Base-by-base conservation (phyloP, 108 stramenopile genomes). In the Cyclostephanos tholiformis region DNA sequence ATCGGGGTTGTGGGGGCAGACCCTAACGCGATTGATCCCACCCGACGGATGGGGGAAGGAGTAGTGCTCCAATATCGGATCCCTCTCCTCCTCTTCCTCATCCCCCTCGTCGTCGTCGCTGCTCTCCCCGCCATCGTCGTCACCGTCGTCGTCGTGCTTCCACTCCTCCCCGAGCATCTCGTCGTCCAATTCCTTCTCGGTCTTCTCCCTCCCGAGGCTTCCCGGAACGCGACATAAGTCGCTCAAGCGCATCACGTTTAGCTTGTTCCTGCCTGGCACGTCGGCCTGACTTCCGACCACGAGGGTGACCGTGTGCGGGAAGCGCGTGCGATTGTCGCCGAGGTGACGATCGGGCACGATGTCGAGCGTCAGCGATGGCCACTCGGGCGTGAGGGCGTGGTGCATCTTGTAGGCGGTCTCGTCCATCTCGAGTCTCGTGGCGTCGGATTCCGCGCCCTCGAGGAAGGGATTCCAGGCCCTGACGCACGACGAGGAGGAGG, bases 391-490 rank as follows among this genome's bases (percentile, higher is more conserved):
- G 32, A 99, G 67, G 20, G 92, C 86, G 64, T 99, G 99, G 76
- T 96, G 91, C 97, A 98, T 97, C 64, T 92, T 92, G 88, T 99
- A 99, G 8, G 99, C 99, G 5, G 87, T 81, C 41, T 90, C 93
- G 74, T 98, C 97, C 89, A 95, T 96, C 76, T 97, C 98, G 25
- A 99, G 84, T 52, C 88, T 67, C 60, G 90, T 82, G 22, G 73
- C 85, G 44, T 86, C 77, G 3, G 32, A 2, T 2, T 32, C 32
- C 32, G 32, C 32, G 32, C 3, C 4, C 4, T 32, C 32, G 32
- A 32, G 32, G 32, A 32, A 32, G 32, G 32, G 32, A 39, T 82
- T 82, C 76, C 77, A 77, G 9, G 76, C 51, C 20, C 43, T 72
- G 32, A 72, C 50, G 56, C 71, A 23, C 19, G 75, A 23, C 13